Percentiles rank a stretch among this genome's conserved stretches.
Evolutionary conservation across 1,139 yeast genomes (phyloP).

Genomic region (Taiozyma sp.): DNA sequence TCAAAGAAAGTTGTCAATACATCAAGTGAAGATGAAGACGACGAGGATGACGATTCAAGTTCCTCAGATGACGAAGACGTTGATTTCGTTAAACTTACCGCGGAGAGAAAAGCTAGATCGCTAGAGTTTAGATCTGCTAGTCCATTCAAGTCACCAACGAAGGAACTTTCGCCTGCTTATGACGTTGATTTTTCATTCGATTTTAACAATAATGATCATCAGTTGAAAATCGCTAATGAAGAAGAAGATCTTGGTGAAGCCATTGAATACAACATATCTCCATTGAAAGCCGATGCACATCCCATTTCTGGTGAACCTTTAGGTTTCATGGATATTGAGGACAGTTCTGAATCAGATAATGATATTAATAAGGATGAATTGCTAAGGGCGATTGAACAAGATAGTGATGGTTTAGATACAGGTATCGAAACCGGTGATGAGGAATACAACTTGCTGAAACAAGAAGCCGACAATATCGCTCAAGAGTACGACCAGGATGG

Average conservation of each 20-base stretch:
- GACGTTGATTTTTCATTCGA: conserved; percentile 55
- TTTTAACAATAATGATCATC: conserved; percentile 39
- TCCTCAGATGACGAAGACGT: conserved; percentile 65
- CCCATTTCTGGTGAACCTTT: conserved; percentile 15
- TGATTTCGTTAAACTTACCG: conserved; percentile 67
- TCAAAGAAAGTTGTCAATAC: conserved; percentile 24
- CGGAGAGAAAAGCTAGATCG: conserved; percentile 55
- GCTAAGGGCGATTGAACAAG: conserved; percentile 64
- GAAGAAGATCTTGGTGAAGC: conserved; percentile 73
- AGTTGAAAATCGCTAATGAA: conserved; percentile 23
- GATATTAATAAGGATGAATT: conserved; percentile 72
- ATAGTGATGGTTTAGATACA: conserved; percentile 37
- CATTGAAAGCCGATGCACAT: conserved; percentile 1
- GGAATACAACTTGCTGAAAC: conserved; percentile 44
- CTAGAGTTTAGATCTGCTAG: conserved; percentile 39
- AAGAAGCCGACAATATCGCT: conserved; percentile 43
- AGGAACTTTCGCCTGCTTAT: conserved; percentile 11
- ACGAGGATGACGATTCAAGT: conserved; percentile 34
- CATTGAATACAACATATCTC: conserved; percentile 24
- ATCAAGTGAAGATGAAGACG: conserved; percentile 31
- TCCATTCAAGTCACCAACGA: conserved; percentile 17
- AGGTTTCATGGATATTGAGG: conserved; percentile 21
- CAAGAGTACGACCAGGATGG: conserved; percentile 33
- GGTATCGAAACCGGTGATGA: conserved; percentile 54
- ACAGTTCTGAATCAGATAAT: conserved; percentile 48